A percentile compares a stretch with the other conserved stretches of the same genome.
Evolutionary conservation across 352 stramenopile genomes (phyloP).

Genomic region (Pythium rishiriense): DNA sequence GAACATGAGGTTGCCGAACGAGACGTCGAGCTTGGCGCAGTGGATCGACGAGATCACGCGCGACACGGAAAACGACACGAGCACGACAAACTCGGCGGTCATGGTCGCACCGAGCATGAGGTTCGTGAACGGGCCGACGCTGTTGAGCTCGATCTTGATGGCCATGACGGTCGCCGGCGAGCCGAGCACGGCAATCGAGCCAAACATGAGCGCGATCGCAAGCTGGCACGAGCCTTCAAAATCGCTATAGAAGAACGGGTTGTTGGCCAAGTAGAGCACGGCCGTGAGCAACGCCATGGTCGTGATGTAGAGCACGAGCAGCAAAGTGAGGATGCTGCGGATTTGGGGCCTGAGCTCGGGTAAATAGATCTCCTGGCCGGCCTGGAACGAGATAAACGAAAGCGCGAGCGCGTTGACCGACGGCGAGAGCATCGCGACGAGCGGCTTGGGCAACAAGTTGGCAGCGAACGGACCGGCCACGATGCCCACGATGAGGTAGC

Average conservation of each 20-base stretch:
- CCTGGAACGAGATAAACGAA: slow-evolving; percentile 81
- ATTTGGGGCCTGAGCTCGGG: slow-evolving; percentile 65
- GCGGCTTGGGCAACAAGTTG: slow-evolving; percentile 39
- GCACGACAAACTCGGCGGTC: slow-evolving; percentile 69
- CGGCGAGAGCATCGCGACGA: slow-evolving; percentile 48
- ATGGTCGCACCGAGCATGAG: slow-evolving; percentile 74
- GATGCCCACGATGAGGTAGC: slow-evolving; percentile 67
- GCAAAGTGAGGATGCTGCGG: slow-evolving; percentile 52
- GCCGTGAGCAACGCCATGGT: slow-evolving; percentile 59
- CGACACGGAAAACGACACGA: slow-evolving; percentile 68
- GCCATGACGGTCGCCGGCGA: slow-evolving; percentile 73
- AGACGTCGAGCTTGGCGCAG: slow-evolving; percentile 56
- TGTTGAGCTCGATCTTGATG: slow-evolving; percentile 80
- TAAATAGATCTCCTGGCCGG: slow-evolving; percentile 73
- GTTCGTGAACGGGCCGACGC: slow-evolving; percentile 70
- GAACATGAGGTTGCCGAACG: slow-evolving; percentile 53
- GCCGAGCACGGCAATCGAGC: slow-evolving; percentile 65
- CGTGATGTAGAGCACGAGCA: slow-evolving; percentile 53
- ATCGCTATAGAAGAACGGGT: slow-evolving; percentile 61
- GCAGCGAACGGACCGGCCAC: slow-evolving; percentile 57
- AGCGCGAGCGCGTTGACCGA: slow-evolving; percentile 63
- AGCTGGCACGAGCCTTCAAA: slow-evolving; percentile 57
- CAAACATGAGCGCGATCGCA: slow-evolving; percentile 72
- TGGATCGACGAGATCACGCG: slow-evolving; percentile 63
- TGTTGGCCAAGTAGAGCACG: slow-evolving; percentile 40